phyloP scores from a whole-genome alignment of 352 stramenopile genomes.

The Globisporangium cederbergense region DNA sequence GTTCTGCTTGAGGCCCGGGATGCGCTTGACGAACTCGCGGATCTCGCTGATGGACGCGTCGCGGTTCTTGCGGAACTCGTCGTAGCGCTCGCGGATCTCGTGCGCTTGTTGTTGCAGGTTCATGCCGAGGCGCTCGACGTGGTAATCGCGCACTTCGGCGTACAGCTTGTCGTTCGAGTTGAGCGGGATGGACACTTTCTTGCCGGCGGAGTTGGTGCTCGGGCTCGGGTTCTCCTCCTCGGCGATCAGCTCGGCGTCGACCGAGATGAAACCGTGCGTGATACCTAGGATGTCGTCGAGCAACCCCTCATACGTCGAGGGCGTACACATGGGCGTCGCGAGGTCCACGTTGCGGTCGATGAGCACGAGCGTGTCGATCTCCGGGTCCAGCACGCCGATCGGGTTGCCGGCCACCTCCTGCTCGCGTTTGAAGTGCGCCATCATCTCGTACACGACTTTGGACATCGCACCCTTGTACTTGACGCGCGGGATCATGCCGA shows the following conservation, averaged over 20 bases:
- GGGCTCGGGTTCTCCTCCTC: slow-evolving; percentile 48
- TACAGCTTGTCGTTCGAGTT: slow-evolving; percentile 97
- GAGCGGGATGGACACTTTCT: slow-evolving; percentile 89
- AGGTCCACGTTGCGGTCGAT: slow-evolving; percentile 95
- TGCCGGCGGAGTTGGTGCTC: slow-evolving; percentile 33
- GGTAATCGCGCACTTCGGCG: slow-evolving; percentile 94
- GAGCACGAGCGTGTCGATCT: slow-evolving; percentile 94
- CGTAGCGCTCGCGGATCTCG: slow-evolving; percentile 92
- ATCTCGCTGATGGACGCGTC: slow-evolving; percentile 97
- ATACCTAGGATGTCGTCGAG: slow-evolving; percentile 96
- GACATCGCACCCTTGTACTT: slow-evolving; percentile 92
- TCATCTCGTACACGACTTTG: slow-evolving; percentile 91
- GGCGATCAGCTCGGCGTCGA: slow-evolving; percentile 71
- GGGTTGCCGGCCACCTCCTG: slow-evolving; percentile 79
- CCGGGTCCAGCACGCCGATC: slow-evolving; percentile 72
- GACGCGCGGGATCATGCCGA: slow-evolving; percentile 91
- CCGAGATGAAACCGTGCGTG: slow-evolving; percentile 85
- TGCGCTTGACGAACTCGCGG: slow-evolving; percentile 98
- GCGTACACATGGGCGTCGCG: slow-evolving; percentile 94
- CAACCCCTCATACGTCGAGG: slow-evolving; percentile 96
- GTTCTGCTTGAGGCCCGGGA: slow-evolving; percentile 91
- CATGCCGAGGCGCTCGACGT: slow-evolving; percentile 95
- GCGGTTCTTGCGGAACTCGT: slow-evolving; percentile 94
- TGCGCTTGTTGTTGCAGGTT: slow-evolving; percentile 96
- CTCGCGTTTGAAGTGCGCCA: slow-evolving; percentile 91